These are phyloP conservation scores for Mrakia hoshinonis DNA, from an alignment of 768 basidiomycete genomes.

Conservation along the genomic window DNA sequence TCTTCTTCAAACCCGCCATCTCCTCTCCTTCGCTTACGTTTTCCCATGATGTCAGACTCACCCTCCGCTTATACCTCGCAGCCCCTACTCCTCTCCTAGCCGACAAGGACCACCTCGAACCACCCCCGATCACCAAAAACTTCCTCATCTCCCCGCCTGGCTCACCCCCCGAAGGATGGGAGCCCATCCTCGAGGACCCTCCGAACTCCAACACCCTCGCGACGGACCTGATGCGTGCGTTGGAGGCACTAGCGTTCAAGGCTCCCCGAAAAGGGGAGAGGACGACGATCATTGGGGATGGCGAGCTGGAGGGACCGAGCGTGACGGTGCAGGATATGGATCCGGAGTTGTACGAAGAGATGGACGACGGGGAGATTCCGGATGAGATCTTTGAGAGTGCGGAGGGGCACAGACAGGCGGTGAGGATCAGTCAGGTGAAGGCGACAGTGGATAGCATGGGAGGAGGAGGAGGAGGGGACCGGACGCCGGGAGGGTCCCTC, in stretches of 20 bases:
- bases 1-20: not conserved
- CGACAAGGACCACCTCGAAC: conserved; percentile 51
- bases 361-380: not conserved
- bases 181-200: conserved; percentile 78
- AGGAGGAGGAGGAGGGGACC: not conserved
- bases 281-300: conserved; percentile 8
- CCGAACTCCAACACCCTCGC: conserved; percentile 77
- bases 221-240: conserved; percentile 72
- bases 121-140: conserved; percentile 77
- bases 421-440: conserved; percentile 37
- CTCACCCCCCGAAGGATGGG: conserved; percentile 95
- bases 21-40: not conserved
- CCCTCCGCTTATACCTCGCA: conserved; percentile 38
- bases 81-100: conserved; percentile 35
- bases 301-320: not conserved
- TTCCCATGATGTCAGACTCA: conserved; percentile 35
- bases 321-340: conserved; percentile 28
- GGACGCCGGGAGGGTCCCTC: conserved; percentile 1
- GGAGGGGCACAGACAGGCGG: conserved; percentile 15
- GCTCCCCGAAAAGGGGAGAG: conserved; percentile 27
- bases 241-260: conserved; percentile 57
- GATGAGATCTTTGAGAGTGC: conserved; percentile 29
- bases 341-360: conserved; percentile 28
- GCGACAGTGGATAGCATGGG: conserved; percentile 40
- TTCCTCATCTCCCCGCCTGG: conserved; percentile 97